Evolutionary conservation across 495 filamentous ascomycete species (phyloP).

Genomic region (Daldinia concentrica): DNA sequence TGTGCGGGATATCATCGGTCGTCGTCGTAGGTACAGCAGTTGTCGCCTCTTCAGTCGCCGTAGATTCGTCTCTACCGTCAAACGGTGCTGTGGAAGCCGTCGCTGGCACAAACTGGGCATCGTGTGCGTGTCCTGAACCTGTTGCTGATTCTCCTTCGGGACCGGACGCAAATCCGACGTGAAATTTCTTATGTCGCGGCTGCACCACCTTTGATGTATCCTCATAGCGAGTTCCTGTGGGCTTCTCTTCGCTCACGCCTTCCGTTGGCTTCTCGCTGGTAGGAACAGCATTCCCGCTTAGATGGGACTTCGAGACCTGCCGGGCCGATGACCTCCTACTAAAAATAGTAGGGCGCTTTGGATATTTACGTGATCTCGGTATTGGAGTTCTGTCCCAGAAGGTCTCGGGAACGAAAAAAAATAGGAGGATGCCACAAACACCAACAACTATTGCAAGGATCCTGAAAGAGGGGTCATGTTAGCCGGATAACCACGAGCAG

Average conservation of each 20-base stretch:
- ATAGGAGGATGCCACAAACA: slow-evolving; percentile 75
- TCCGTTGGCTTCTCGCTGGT: slow-evolving; percentile 13
- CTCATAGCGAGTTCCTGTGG: slow-evolving; percentile 17
- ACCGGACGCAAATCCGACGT: slow-evolving; percentile 67
- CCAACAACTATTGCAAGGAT: slow-evolving; percentile 87
- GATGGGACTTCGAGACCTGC: slow-evolving; percentile 27
- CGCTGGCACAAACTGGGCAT: neutral
- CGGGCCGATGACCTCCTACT: slow-evolving; percentile 52
- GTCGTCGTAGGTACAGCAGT: neutral
- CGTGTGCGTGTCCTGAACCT: slow-evolving; percentile 1
- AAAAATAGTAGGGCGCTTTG: slow-evolving; percentile 51
- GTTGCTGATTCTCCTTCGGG: slow-evolving; percentile 9
- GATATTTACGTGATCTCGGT: slow-evolving; percentile 56
- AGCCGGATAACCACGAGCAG: neutral
- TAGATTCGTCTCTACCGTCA: neutral
- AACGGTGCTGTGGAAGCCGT: neutral
- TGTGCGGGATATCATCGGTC: slow-evolving; percentile 3
- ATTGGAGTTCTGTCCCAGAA: slow-evolving; percentile 92
- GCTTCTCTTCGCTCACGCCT: slow-evolving; percentile 10
- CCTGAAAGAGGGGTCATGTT: slow-evolving; percentile 56
- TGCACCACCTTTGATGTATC: slow-evolving; percentile 24
- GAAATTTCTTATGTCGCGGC: slow-evolving; percentile 42
- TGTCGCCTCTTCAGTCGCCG: neutral
- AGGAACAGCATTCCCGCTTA: neutral
- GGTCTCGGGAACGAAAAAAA: slow-evolving; percentile 94